A percentile compares a stretch with the other conserved stretches of the same genome.
Conservation (phyloP, 345 rosid genomes). For the Populus pruinosa region DNA sequence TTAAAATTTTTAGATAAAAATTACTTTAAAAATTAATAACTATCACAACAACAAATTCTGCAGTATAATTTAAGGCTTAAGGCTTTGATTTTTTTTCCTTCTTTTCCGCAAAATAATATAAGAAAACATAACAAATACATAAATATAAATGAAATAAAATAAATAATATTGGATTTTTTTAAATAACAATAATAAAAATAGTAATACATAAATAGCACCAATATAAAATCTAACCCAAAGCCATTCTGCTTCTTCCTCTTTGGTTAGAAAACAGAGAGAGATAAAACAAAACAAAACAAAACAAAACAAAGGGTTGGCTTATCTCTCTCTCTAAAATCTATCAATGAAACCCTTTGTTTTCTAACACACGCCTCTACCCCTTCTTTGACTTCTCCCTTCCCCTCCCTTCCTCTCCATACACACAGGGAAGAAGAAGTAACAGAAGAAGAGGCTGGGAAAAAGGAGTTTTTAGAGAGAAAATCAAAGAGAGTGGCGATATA, state of each 20-base stretch:
- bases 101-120: too few relatives aligned
- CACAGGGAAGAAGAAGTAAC: not conserved
- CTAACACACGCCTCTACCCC: not conserved
- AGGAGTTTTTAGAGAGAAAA: not conserved
- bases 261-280: not conserved
- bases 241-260: not conserved
- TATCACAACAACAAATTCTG: too few relatives aligned
- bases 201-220: not conserved
- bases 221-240: not conserved
- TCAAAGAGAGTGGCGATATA: not conserved
- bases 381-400: not conserved
- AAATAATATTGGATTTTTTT: too few relatives aligned
- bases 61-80: too few relatives aligned
- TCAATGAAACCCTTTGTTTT: constrained; percentile 2
- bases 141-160: too few relatives aligned
- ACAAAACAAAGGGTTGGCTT: not conserved
- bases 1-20: too few relatives aligned
- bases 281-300: not conserved
- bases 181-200: too few relatives aligned
- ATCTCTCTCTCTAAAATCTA: not conserved
- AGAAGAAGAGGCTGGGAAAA: not conserved
- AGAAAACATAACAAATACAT: too few relatives aligned
- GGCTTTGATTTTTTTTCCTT: too few relatives aligned
- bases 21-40: too few relatives aligned
- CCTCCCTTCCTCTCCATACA: not conserved